Percentiles rank a stretch among this genome's conserved stretches.
These are phyloP conservation scores for Cystoderma amianthinum DNA, from an alignment of 768 basidiomycete species.

Conservation along the genomic window DNA sequence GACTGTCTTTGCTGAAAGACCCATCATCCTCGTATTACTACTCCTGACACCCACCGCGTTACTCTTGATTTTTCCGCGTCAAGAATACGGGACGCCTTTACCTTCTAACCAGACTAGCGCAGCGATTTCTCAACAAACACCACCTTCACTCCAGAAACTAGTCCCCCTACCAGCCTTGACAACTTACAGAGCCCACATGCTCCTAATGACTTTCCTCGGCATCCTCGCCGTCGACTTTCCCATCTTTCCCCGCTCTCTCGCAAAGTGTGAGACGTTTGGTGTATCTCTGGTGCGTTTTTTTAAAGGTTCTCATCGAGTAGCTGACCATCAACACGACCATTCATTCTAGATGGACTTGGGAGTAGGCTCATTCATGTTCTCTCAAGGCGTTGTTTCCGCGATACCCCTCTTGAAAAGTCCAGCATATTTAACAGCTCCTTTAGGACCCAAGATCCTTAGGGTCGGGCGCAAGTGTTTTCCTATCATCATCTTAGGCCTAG, in stretches of 20 bases:
- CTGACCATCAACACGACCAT: slow-evolving; percentile 3
- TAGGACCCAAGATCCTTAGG: slow-evolving; percentile 41
- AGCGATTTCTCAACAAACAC: slow-evolving; percentile 8
- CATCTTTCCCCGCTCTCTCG: slow-evolving; percentile 81
- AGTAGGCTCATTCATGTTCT: slow-evolving; percentile 96
- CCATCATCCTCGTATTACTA: slow-evolving; percentile 41
- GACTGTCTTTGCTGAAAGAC: slow-evolving; percentile 63
- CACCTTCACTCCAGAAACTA: slow-evolving; percentile 11
- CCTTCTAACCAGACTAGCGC: slow-evolving; percentile 33
- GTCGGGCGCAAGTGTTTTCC: slow-evolving; percentile 58
- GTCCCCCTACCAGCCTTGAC: slow-evolving; percentile 71
- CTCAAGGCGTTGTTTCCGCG: slow-evolving; percentile 89
- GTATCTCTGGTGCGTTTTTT: slow-evolving; percentile 72
- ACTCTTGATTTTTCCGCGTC: slow-evolving; percentile 34
- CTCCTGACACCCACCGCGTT: slow-evolving; percentile 39
- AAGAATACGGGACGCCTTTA: slow-evolving; percentile 39
- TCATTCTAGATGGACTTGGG: slow-evolving; percentile 87
- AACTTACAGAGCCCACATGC: slow-evolving; percentile 90
- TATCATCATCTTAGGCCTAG: slow-evolving; percentile 63
- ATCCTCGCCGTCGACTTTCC: slow-evolving; percentile 97
- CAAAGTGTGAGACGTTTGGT: slow-evolving; percentile 92
- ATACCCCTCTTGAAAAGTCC: slow-evolving; percentile 70
- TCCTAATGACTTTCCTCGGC: slow-evolving; percentile 83
- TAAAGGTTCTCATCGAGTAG: not conserved
- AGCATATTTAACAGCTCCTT: slow-evolving; percentile 37